Evolutionary conservation across 352 stramenopile species (phyloP).

Genomic region (Phytophthora sojae): DNA sequence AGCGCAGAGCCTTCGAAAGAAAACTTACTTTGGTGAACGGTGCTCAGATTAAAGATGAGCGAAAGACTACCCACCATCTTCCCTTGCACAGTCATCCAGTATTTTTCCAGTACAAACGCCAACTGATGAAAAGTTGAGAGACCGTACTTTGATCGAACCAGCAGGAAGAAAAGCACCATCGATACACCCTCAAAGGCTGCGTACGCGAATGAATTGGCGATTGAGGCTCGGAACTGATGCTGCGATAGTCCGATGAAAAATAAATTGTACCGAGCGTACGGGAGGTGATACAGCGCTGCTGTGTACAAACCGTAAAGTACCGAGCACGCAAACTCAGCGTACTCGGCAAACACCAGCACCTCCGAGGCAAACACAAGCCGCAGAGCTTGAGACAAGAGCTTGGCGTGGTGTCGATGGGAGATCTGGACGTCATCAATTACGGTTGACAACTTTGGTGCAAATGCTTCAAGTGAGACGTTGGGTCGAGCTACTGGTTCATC

Average conservation of each 20-base stretch:
- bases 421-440: slow-evolving; percentile 24
- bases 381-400: slow-evolving; percentile 25
- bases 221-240: neutral
- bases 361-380: slow-evolving; percentile 38
- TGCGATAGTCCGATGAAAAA: slow-evolving; percentile 18
- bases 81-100: slow-evolving; percentile 34
- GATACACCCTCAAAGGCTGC: neutral
- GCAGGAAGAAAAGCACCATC: neutral
- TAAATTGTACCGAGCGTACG: slow-evolving; percentile 22
- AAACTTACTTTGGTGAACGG: slow-evolving; percentile 11
- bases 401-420: slow-evolving; percentile 20
- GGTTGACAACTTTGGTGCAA: neutral
- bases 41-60: slow-evolving; percentile 36
- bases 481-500: neutral
- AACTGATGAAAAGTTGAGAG: slow-evolving; percentile 27
- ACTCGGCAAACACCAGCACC: slow-evolving; percentile 38
- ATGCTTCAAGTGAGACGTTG: neutral
- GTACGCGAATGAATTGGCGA: neutral
- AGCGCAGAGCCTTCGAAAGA: neutral
- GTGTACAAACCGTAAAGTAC: slow-evolving; percentile 37
- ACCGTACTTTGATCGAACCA: neutral
- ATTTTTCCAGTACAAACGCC: slow-evolving; percentile 45
- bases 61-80: slow-evolving; percentile 33
- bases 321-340: slow-evolving; percentile 36
- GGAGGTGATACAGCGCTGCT: slow-evolving; percentile 14